Evolutionary conservation across 495 filamentous ascomycete genomes (phyloP), one percentile per base, ranked within the genome.

Genomic region (Aspergillus sclerotiicarbonarius): DNA sequence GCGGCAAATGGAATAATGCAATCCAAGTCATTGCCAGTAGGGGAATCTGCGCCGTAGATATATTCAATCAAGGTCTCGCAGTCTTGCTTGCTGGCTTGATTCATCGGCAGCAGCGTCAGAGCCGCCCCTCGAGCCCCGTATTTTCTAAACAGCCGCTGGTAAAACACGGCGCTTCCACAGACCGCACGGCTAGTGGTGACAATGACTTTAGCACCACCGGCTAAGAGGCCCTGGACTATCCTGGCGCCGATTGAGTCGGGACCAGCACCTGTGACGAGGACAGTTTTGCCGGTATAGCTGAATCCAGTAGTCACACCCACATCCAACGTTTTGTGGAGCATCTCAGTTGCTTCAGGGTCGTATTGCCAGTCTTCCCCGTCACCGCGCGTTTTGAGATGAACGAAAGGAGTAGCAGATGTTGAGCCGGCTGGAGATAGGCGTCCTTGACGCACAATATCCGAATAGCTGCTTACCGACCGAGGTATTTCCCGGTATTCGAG

Each of bases 231-330:
- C 75, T 98, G 90, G 15, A 99, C 80, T 43, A 98, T 91, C 53
- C 96, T 90, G n/a, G 94, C 94, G 64, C 91, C 94, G 63, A 99
- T 99, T 21, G 94, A 99, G 45, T 92, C 92, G 62, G 92, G 93
- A 71, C 94, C 94, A 48, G 94, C 95, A 72, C 94, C 95, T 44
- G 94, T 98, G 89, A 99, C 96, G 53, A 99, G 83, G 21, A 88
- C 94, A 66, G 96, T 88, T 83, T 96, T 98, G 68, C 88, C 89
- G 77, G 41, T 21, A 21, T 61, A 63, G 16, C 29, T 66, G 16
- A 61, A 41, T 1, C 64, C 64, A 15, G 30, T 45, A 4, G 55
- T 58, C n/a, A 33, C 45, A 12, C 60, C 64, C 0, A 44, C 8
- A 21, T 63, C 50, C 25, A 66, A 19, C 15, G 44, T 59, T 8